Percentiles rank a stretch among this genome's conserved stretches.
These are phyloP conservation scores for Passalora sequoiae DNA, from an alignment of 2,329 filamentous ascomycete species.

Conservation along the genomic window DNA sequence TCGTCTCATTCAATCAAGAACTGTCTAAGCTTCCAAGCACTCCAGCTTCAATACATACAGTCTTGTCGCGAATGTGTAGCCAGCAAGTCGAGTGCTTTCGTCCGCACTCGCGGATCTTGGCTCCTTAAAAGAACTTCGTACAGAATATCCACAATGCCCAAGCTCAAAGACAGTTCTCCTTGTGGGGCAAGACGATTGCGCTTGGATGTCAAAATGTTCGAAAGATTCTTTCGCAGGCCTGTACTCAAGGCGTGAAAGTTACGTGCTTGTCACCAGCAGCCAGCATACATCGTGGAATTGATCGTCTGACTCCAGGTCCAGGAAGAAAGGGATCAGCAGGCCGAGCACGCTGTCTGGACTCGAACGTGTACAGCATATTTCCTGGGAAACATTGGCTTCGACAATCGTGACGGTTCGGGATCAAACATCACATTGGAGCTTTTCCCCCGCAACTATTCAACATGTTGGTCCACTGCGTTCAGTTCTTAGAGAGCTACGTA, in stretches of 20 bases:
- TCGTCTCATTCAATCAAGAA: constrained; percentile 23
- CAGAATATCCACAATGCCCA: constrained; percentile 24
- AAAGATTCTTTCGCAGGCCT: too few relatives aligned
- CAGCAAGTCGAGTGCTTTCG: constrained; percentile 22
- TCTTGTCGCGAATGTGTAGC: constrained; percentile 23
- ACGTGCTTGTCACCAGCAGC: constrained; percentile 22
- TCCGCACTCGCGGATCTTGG: constrained; percentile 19
- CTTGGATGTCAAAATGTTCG: too few relatives aligned
- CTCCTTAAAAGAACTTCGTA: constrained; percentile 25
- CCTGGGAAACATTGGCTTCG: too few relatives aligned
- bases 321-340: constrained; percentile 20
- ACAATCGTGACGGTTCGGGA: too few relatives aligned
- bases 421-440: too few relatives aligned
- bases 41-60: constrained; percentile 24
- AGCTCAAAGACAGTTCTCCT: constrained; percentile 20
- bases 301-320: constrained; percentile 25
- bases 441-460: too few relatives aligned
- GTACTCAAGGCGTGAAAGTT: constrained; percentile 17
- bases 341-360: constrained; percentile 19
- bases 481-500: too few relatives aligned
- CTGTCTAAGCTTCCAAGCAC: constrained; percentile 26
- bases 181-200: too few relatives aligned
- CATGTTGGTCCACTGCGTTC: too few relatives aligned
- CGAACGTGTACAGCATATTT: constrained; percentile 10
- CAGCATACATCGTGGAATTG: constrained; percentile 23